Conservation (phyloP, 192 early-diverging fungal genomes). For the Rhizophlyctis rosea region DNA sequence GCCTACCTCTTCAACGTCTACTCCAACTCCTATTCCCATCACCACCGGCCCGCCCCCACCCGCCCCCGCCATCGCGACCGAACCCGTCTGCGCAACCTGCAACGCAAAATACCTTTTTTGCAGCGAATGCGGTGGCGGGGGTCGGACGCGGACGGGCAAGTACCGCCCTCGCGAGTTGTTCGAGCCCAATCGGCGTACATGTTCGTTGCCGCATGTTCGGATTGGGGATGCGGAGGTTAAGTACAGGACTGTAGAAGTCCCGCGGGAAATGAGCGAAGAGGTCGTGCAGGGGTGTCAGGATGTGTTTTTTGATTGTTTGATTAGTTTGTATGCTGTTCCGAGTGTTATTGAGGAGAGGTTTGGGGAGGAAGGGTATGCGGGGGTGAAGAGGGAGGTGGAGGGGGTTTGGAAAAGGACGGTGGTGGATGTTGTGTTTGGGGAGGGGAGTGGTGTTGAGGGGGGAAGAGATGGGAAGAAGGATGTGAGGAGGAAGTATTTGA, state of each 20-base stretch:
- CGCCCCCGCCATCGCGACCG: too few relatives aligned
- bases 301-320: slow-evolving; percentile 43
- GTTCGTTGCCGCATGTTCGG: slow-evolving; percentile 48
- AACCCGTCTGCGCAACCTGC: slow-evolving; percentile 20
- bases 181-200: slow-evolving; percentile 38
- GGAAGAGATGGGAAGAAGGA: too few relatives aligned
- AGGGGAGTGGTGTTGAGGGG: too few relatives aligned
- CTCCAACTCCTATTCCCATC: too few relatives aligned
- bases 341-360: slow-evolving; percentile 21
- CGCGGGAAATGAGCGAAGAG: too few relatives aligned
- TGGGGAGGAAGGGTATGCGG: slow-evolving; percentile 3
- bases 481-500: slow-evolving; percentile 32
- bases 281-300: too few relatives aligned
- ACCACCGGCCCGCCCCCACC: too few relatives aligned
- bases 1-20: too few relatives aligned
- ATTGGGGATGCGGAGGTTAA: too few relatives aligned
- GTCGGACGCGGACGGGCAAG: slow-evolving; percentile 35
- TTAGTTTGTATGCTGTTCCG: slow-evolving; percentile 38
- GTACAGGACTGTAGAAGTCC: too few relatives aligned
- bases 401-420: slow-evolving; percentile 34
- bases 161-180: slow-evolving; percentile 48
- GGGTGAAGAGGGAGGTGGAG: slow-evolving; percentile 31
- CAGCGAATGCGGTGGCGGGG: slow-evolving; percentile 36
- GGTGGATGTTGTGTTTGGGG: slow-evolving; percentile 35
- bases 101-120: slow-evolving; percentile 18